These are phyloP conservation scores for Musa balbisiana DNA, from an alignment of 202 grass and related monocot genomes.

Conservation along the genomic window DNA sequence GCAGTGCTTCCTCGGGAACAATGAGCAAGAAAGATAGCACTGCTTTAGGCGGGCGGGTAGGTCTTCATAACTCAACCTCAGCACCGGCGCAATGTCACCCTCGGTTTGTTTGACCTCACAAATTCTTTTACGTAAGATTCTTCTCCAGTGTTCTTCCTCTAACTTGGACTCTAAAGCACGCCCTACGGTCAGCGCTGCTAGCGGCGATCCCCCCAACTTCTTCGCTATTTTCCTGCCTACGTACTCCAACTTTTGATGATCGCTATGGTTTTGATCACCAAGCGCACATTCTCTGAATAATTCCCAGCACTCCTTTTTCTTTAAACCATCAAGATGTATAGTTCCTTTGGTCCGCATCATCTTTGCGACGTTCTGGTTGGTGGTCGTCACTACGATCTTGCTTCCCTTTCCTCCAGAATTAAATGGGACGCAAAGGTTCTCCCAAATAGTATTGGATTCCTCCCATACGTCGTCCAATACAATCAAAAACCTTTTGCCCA, in stretches of 20 bases:
- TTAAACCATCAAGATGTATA: slow-evolving; percentile 36
- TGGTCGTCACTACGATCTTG: slow-evolving; percentile 36
- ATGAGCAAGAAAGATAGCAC: slow-evolving; percentile 34
- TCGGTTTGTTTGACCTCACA: slow-evolving; percentile 32
- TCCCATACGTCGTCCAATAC: slow-evolving; percentile 57
- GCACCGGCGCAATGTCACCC: slow-evolving; percentile 38
- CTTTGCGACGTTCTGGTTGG: slow-evolving; percentile 22
- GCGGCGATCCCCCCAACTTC: slow-evolving; percentile 35
- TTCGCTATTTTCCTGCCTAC: slow-evolving; percentile 16
- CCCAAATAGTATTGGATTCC: slow-evolving; percentile 25
- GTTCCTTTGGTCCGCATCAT: neutral
- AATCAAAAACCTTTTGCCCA: slow-evolving; percentile 29
- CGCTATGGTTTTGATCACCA: slow-evolving; percentile 14
- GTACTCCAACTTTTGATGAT: slow-evolving; percentile 17
- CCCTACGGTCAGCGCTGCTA: slow-evolving; percentile 40
- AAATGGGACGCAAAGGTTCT: slow-evolving; percentile 27
- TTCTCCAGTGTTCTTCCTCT: slow-evolving; percentile 25
- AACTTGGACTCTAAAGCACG: neutral
- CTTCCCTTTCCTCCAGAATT: slow-evolving; percentile 23
- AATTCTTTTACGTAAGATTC: neutral
- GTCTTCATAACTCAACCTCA: slow-evolving; percentile 28
- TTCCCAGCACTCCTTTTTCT: slow-evolving; percentile 23
- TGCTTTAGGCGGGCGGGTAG: slow-evolving; percentile 33
- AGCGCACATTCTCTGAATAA: slow-evolving; percentile 30
- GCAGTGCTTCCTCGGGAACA: slow-evolving; percentile 38